Evolutionary conservation across 345 rosid genomes (phyloP), one percentile per base, ranked within the genome.

Genomic region (Arabidopsis suecica): DNA sequence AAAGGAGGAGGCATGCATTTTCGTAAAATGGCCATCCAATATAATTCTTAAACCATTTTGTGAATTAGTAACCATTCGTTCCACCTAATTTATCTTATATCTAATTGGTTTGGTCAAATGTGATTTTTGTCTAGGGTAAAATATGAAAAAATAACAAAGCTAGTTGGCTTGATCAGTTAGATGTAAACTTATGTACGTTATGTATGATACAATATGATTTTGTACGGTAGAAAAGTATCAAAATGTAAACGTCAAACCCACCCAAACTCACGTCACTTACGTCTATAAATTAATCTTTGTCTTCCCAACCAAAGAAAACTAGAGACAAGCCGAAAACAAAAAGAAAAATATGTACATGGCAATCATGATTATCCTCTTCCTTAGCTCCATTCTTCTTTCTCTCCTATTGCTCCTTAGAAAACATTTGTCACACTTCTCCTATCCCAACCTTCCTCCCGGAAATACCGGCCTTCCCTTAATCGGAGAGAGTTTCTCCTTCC

Each of bases 391-490:
- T 16, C 7, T 75, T 9, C 0, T 69, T 34, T 49, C 61, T 33
- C 47, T 79, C 7, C n/a, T 56, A 51, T 16, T 56, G 47, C 48
- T 75, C 32, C 12, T 69, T 41, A 61, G 32, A 73, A 73, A 40
- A 11, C 77, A 78, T 67, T 37, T n/a, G 3, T 77, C 71, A 30
- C 22, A 65, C 22, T 72, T 48, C 61, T 67, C 65, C 0, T 45
- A 18, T 42, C 30, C 53, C 1, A 79, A 83, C 48, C 83, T 81
- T 40, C 86, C 88, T 11, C 86, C 84, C 0, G 86, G 86, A 23
- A 69, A 65, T 1, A 58, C 34, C 0, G 82, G 84, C n/a, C 36
- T 75, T 7, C 86, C 83, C 3, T 42, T 64, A 33, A 10, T 85
- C 0, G 88, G 86, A 6, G 86, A 85, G 64, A 81, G 72, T 59